Percentiles rank a stretch among this genome's conserved stretches.
phyloP scores from a whole-genome alignment of 179 eudicot species.

The Monotropa hypopitys region DNA sequence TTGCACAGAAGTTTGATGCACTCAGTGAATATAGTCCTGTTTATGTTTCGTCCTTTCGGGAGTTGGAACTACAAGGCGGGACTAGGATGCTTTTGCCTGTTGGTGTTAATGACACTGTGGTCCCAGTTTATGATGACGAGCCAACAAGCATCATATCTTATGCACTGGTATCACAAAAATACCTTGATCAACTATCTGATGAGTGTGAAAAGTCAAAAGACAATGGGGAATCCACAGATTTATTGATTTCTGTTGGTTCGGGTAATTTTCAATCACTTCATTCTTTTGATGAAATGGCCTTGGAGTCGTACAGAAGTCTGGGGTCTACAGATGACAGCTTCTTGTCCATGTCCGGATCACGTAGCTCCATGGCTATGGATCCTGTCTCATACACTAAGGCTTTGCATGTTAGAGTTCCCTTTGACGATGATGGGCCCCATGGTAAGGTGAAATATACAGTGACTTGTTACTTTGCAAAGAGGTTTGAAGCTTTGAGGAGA shows the following conservation, averaged over 20 bases:
- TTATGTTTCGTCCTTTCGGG: constrained; percentile 57
- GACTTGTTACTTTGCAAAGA: constrained; percentile 77
- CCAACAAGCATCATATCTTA: constrained; percentile 91
- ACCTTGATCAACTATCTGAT: constrained; percentile 48
- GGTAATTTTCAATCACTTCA: constrained; percentile 32
- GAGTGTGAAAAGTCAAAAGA: constrained; percentile 59
- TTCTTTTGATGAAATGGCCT: constrained; percentile 45
- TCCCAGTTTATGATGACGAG: constrained; percentile 90
- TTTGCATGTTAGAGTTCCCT: constrained; percentile 57
- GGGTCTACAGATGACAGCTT: constrained; percentile 59
- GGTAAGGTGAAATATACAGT: constrained; percentile 73
- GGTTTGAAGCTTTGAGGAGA: constrained; percentile 83
- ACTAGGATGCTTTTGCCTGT: constrained; percentile 69
- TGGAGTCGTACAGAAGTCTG: constrained; percentile 53
- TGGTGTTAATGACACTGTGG: constrained; percentile 52
- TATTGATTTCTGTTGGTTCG: constrained; percentile 47
- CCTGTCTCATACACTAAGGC: constrained; percentile 45
- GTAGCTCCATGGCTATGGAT: constrained; percentile 43
- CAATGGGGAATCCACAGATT: constrained; percentile 31
- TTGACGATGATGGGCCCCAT: constrained; percentile 52
- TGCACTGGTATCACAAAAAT: constrained; percentile 58
- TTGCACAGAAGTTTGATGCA: constrained; percentile 50
- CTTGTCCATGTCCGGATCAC: constrained; percentile 36
- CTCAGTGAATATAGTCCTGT: constrained; percentile 55
- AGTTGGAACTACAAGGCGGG: constrained; percentile 57